Conservation (phyloP, 306 rosid species). For the Hippophae tibetana region DNA sequence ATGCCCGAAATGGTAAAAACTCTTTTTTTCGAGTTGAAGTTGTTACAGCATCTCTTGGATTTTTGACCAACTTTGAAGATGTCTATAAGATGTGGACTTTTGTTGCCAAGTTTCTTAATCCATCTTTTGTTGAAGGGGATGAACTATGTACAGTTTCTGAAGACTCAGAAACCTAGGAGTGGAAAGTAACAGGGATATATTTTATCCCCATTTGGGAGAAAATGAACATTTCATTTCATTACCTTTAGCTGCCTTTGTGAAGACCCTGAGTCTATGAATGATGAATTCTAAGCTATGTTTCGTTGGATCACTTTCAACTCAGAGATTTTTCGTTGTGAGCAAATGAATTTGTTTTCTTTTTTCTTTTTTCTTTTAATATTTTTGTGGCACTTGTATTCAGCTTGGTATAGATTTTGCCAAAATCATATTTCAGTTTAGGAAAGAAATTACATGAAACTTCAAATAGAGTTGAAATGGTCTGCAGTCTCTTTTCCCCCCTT, state of each 20-base stretch:
- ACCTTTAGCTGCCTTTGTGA: not conserved
- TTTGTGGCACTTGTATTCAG: slow-evolving; percentile 12
- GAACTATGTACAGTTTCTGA: slow-evolving; percentile 24
- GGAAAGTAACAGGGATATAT: slow-evolving; percentile 7
- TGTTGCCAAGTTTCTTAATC: slow-evolving; percentile 86
- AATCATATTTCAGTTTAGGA: slow-evolving; percentile 13
- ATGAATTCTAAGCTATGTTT: slow-evolving; percentile 5
- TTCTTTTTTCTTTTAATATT: slow-evolving; percentile 23
- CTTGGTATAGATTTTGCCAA: slow-evolving; percentile 14
- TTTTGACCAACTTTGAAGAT: slow-evolving; percentile 88
- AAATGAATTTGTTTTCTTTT: slow-evolving; percentile 49
- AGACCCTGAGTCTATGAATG: slow-evolving; percentile 5
- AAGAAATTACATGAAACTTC: slow-evolving; percentile 2
- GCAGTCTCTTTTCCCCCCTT: not conserved
- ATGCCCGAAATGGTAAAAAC: slow-evolving; percentile 53
- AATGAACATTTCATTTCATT: not conserved
- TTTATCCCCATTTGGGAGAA: slow-evolving; percentile 5
- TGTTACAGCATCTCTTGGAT: slow-evolving; percentile 82
- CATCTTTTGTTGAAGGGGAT: slow-evolving; percentile 40
- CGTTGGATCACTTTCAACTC: not conserved
- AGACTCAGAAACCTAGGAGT: slow-evolving; percentile 21
- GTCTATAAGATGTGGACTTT: slow-evolving; percentile 93
- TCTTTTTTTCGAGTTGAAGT: slow-evolving; percentile 76
- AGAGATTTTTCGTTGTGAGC: slow-evolving; percentile 2
- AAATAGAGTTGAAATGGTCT: slow-evolving; percentile 6